These are phyloP conservation scores for Talaromyces sp. DNA, from an alignment of 2,329 filamentous ascomycete species.

Conservation along the genomic window DNA sequence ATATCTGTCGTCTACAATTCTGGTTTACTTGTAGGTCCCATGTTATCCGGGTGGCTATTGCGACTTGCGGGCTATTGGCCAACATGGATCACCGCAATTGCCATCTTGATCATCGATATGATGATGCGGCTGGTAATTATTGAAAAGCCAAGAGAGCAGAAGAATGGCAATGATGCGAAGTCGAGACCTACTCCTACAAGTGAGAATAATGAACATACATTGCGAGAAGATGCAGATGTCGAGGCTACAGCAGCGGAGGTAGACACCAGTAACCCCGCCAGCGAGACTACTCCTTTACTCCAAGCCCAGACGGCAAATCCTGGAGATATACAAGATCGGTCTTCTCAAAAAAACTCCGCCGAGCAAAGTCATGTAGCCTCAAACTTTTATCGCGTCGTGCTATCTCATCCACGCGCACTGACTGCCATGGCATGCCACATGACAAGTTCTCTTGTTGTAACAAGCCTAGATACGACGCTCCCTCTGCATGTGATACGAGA, in stretches of 20 bases:
- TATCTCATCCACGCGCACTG: slow-evolving; percentile 42
- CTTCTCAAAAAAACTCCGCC: not conserved
- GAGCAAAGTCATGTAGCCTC: not conserved
- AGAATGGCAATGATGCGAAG: not conserved
- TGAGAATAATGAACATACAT: no score
- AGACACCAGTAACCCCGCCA: not conserved
- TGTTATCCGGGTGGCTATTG: slow-evolving; percentile 28
- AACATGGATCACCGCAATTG: slow-evolving; percentile 29
- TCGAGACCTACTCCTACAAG: not conserved
- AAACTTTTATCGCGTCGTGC: slow-evolving; percentile 37
- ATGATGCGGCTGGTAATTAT: slow-evolving; percentile 30
- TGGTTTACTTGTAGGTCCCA: slow-evolving; percentile 28
- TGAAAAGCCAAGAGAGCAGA: slow-evolving; percentile 19
- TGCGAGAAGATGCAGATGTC: not conserved
- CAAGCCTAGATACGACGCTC: slow-evolving; percentile 55
- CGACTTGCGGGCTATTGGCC: slow-evolving; percentile 28
- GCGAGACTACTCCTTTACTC: slow-evolving; percentile 8
- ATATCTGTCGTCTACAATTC: slow-evolving; percentile 25
- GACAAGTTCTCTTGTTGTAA: slow-evolving; percentile 50
- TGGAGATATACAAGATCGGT: not conserved
- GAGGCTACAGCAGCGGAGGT: not conserved
- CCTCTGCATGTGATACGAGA: slow-evolving; percentile 53
- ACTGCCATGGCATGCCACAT: slow-evolving; percentile 43
- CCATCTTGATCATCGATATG: slow-evolving; percentile 28
- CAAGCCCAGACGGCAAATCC: not conserved